Base-by-base conservation (phyloP, 768 basidiomycete genomes). In the Gloeostereum incarnatum region DNA sequence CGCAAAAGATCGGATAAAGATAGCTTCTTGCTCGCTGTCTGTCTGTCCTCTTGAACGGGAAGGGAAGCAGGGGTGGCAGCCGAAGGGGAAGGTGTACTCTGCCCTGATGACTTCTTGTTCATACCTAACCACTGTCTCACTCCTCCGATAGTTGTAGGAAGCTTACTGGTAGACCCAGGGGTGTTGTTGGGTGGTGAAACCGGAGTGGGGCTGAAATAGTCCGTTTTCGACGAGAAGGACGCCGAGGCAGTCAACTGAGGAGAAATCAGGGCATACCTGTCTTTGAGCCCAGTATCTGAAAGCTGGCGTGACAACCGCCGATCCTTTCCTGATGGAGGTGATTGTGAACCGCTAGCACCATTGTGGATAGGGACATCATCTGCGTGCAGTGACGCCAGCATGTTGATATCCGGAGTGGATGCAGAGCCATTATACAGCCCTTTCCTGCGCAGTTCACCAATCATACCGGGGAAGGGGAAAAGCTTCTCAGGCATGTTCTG, bases 401-500 rank as follows among this genome's bases (percentile, higher is more conserved):
- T 55, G 10, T 61, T 51, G 31, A 68, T 56, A 48, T 73, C 71
- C 25, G 66, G 67, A 14, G 60, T 64, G 2, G 68, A 68, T 5
- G 62, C 53, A 5, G 69, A 65, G n/a, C 63, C 55, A 56, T 60
- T 36, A 54, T 67, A n/a, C n/a, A 47, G 66, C 76, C 36, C 78
- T 69, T 49, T 84, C 75, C 52, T 85, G 80, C 54, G 85, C 85
- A 25, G 91, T 65, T 48, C 75, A 73, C 50, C 79, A n/a, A n/a
- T 72, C 57, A 91, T 81, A 25, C 88, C 89, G 18, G 88, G 89
- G 70, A 94, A 92, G 1, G 92, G 89, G 58, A 83, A 85, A 24
- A 96, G 66, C 55, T 97, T 97, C 20, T 74, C 63, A n/a, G n/a
- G n/a, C n/a, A n/a, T n/a, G 47, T 78, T 74, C 45, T 77, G 76